Evolutionary conservation across 805 yeast species (phyloP).

Genomic region (Candida coleopterorum): DNA sequence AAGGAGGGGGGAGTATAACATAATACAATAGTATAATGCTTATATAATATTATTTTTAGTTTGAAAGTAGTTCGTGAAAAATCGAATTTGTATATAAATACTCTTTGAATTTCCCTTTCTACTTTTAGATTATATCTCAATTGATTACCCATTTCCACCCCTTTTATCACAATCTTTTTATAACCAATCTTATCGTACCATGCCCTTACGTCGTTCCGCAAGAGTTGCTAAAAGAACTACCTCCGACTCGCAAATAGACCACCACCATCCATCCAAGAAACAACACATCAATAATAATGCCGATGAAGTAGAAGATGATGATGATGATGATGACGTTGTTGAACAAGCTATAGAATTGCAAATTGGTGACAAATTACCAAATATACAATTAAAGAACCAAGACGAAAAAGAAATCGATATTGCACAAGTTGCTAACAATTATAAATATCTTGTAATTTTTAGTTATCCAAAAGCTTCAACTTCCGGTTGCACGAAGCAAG

Average conservation of each 20-base stretch:
- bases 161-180: too few species aligned
- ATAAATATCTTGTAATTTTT: conserved; percentile 36
- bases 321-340: conserved; percentile 7
- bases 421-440: conserved; percentile 7
- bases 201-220: conserved; percentile 31
- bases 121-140: too few species aligned
- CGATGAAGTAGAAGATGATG: conserved; percentile 5
- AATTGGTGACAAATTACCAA: conserved; percentile 66
- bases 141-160: too few species aligned
- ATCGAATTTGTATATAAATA: too few species aligned
- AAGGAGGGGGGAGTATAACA: too few species aligned
- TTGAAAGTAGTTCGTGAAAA: too few species aligned
- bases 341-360: conserved; percentile 14
- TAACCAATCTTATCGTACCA: background rate
- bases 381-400: conserved; percentile 59
- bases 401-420: background rate
- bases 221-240: conserved; percentile 19
- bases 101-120: too few species aligned
- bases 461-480: conserved; percentile 92
- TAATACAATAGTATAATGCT: too few species aligned
- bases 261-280: too few species aligned
- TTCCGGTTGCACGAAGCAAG: conserved; percentile 33
- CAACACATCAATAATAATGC: conserved; percentile 3
- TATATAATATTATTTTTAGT: too few species aligned
- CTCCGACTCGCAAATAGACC: too few species aligned